Evolutionary conservation across 192 early-diverging fungal genomes (phyloP), one percentile per base, ranked within the genome.

Genomic region (Coemansia sp.): DNA sequence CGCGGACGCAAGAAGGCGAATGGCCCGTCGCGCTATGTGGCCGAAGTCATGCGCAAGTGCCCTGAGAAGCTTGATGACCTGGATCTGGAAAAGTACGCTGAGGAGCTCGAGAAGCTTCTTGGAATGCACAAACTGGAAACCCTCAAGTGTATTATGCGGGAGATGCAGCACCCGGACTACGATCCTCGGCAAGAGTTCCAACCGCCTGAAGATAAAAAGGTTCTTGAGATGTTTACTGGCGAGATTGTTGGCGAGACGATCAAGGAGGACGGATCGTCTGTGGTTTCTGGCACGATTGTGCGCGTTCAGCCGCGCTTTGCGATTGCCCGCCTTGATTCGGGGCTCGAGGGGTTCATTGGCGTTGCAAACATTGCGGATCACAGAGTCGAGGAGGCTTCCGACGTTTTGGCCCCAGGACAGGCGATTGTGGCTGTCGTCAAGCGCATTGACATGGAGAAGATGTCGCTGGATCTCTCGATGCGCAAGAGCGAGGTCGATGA

Each of bases 71-170:
- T 99, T 20, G 89, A 95, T 43, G 89, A 93, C 55, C 84, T 99
- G 25, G 84, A 92, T 50, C 72, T 99, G 62, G 93, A 92, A 20
- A 93, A 94, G 57, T 99, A 95, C 74, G 95, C 93, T 2, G 85
- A 86, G 38, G 90, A 92, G 69, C 86, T 99, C 15, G 86, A 89
- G 65, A 70, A 87, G 11, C 84, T 89, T 38, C 85, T 87, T 41
- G 76, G 90, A 61, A 87, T 90, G 61, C 89, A 89, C 50, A 97
- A 96, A 82, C 81, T 87, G 25, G 86, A 89, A 69, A 90, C 88
- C 9, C 85, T 98, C 4, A 83, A 90, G 65, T 89, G 89, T 40
- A 96, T 96, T 79, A 93, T 92, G 79, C 79, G 85, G 17, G 95
- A 99, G 84, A 69, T 97, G 45, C 91, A 94, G 82, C 69, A 84